Base-by-base conservation (phyloP, 768 basidiomycete genomes). In the Naganishia vishniacii region DNA sequence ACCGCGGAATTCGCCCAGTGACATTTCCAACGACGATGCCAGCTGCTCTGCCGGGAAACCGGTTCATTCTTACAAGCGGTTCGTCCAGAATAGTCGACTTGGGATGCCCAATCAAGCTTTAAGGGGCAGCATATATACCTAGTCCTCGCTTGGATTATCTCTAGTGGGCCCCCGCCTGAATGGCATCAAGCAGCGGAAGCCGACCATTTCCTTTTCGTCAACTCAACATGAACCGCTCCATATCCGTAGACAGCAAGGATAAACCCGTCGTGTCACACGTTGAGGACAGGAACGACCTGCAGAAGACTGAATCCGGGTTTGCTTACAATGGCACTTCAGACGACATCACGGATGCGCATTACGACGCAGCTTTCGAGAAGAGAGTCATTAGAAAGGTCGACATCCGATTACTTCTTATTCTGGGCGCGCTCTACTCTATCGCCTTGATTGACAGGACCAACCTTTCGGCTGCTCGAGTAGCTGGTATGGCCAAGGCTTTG, bases 401-500 rank as follows among this genome's bases (percentile, higher is more conserved):
- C 41, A 46, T 63, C 23, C 53, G 69, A 29, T 48, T 70, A 42
- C 46, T 70, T 12, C 51, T 70, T 42, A 70, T 70, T 46, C 62
- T 67, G 48, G 64, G 48, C 46, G 67, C 44, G 4, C 44, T 63
- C 23, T 42, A 62, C 16, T 49, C 48, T 8, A 47, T 67, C 48
- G 47, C 61, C n/a, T 42, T 49, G 42, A 46, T 62, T 12, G 47
- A 62, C 49, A 46, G 47, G 51, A 62, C 61, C 4, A 47, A 49
- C 40, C 26, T 68, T 64, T 56, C 61, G 48, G 37, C 69, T 64
- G 78, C 75, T 32, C 51, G 65, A 67, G 73, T 72, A 20, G 70
- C 71, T 51, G 73, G 79, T 18, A 76, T 71, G 62, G 69, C 51
- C 6, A 62, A 58, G 20, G 67, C 63, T 4, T 68, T 75, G 3